These are phyloP conservation scores for Ceratocystis cacaofunesta DNA, from an alignment of 2,329 filamentous ascomycete genomes.

Conservation along the genomic window DNA sequence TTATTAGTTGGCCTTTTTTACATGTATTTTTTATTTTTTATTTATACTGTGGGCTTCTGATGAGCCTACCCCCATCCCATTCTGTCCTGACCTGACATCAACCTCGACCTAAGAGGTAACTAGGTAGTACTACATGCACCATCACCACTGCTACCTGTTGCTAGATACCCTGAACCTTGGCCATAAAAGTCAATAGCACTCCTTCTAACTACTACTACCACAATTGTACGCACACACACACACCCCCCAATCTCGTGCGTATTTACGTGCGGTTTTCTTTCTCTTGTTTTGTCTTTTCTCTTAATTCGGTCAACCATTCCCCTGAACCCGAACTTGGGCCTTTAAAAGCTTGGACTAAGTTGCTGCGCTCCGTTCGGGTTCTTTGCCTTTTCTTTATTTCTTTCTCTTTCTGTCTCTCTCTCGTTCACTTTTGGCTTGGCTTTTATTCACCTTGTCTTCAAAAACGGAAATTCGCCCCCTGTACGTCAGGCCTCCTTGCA, in stretches of 20 bases:
- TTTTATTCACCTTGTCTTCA: not conserved
- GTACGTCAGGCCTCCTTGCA: conserved; percentile 6
- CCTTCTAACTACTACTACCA: not conserved
- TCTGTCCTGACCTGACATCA: not conserved
- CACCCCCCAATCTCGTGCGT: not conserved
- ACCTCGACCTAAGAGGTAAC: not conserved
- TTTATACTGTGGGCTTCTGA: not conserved
- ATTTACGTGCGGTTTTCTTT: not conserved
- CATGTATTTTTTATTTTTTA: not conserved
- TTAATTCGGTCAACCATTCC: not conserved
- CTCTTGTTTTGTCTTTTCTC: not conserved
- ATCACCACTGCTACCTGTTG: not conserved
- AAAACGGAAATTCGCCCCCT: conserved; percentile 1
- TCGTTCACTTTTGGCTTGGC: not conserved
- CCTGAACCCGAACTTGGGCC: not conserved
- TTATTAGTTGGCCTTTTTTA: not conserved
- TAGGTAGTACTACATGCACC: not conserved
- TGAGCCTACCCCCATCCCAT: not conserved
- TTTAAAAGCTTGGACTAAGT: conserved; percentile 4
- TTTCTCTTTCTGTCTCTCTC: not conserved
- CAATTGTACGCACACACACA: not conserved
- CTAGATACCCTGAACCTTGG: not conserved
- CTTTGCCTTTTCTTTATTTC: not conserved
- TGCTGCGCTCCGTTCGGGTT: not conserved
- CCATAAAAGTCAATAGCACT: not conserved